These are phyloP conservation scores for Xylaria sp. DNA, from an alignment of 2,329 filamentous ascomycete species.

Conservation along the genomic window DNA sequence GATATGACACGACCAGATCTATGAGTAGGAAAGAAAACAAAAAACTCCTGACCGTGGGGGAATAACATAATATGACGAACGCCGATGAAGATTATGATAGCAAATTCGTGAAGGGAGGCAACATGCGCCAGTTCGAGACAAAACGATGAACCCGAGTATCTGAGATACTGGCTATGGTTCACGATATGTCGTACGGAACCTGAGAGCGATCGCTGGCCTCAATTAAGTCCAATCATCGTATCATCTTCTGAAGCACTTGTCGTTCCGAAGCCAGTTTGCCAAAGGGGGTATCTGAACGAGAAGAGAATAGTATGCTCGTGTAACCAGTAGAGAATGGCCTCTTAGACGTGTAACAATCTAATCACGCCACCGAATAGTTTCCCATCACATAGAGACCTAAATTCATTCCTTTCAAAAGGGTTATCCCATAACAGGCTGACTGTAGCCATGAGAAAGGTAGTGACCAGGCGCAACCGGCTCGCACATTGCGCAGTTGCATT, in stretches of 20 bases:
- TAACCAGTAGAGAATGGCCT: conserved; percentile 37
- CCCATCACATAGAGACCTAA: neutral
- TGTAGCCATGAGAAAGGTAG: conserved; percentile 63
- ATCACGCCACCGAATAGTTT: conserved; percentile 5
- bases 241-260: conserved; percentile 26
- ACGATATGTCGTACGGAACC: neutral
- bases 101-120: conserved; percentile 27
- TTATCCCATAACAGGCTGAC: conserved; percentile 64
- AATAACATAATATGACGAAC: conserved; percentile 44
- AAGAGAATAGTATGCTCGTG: conserved; percentile 42
- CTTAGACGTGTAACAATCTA: conserved; percentile 15
- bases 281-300: conserved; percentile 48
- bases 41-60: conserved; percentile 42
- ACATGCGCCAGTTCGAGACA: neutral
- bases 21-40: conserved; percentile 38
- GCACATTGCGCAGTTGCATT: conserved; percentile 62
- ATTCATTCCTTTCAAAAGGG: neutral
- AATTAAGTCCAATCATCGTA: conserved; percentile 4
- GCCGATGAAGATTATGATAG: conserved; percentile 44
- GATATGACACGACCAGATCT: conserved; percentile 45
- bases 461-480: conserved; percentile 52
- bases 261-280: conserved; percentile 33
- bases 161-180: neutral
- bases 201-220: neutral
- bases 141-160: neutral